Evolutionary conservation across 306 rosid genomes (phyloP), one percentile per base, ranked within the genome.

Genomic region (Cucurbita pepo): DNA sequence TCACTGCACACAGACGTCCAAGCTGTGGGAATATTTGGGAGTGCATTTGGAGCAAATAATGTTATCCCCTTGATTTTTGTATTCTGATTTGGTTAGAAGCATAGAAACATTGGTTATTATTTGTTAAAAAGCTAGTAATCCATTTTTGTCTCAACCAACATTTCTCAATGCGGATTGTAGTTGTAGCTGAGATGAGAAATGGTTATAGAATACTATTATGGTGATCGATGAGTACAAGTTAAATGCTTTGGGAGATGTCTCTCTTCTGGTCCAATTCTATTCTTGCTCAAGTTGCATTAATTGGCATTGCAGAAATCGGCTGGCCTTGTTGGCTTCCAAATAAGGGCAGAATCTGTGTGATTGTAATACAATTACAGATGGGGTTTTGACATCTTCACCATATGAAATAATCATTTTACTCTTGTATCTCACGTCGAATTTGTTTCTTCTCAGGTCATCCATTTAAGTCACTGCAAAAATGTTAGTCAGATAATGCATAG

Each of bases 61-160:
- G 58, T 30, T 50, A 19, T 66, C 14, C 22, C 21, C 58, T 15
- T 69, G 47, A 69, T 69, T 69, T 61, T 69, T 69, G 45, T 69
- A 50, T 50, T 63, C 51, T 50, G 45, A 50, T 69, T 69, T 51
- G 5, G 5, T 50, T 69, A 50, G 71, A 37, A 65, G 58, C 58
- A 4, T 50, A 69, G 74, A 34, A 69, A 47, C 74, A 69, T 50
- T 50, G 74, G 43, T 69, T 69, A 69, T 25, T 69, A 6, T 65
- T 69, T 52, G 18, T 19, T 8, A 48, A 47, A 48, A 47, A 16
- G 40, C 44, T 5, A 4, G 74, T 69, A 50, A 50, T 15, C 74
- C 74, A 69, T 50, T 69, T 69, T 69, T 69, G 74, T 50, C 73
- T 69, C 56, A 4, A 67, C 58, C 22, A 50, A 50, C 18, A 25